Evolutionary conservation across 2,329 filamentous ascomycete species (phyloP).

Genomic region (Trichoderma brevicompactum): DNA sequence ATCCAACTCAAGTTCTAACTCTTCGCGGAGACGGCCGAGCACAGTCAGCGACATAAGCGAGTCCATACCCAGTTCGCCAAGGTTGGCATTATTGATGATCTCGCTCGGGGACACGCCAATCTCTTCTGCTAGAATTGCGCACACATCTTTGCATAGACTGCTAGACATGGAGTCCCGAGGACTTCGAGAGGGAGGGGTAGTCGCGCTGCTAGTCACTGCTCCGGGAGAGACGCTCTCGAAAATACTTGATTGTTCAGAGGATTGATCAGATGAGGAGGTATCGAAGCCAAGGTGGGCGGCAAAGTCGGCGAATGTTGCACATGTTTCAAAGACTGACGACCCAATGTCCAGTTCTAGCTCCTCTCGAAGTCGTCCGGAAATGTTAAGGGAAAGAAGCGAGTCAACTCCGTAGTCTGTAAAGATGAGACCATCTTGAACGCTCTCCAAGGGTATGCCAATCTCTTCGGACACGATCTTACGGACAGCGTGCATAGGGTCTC

Average conservation of each 20-base stretch:
- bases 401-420: conserved; percentile 26
- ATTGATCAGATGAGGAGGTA: not conserved
- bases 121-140: conserved; percentile 26
- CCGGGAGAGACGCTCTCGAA: not conserved
- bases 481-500: conserved; percentile 11
- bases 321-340: conserved; percentile 14
- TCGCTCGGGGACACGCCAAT: conserved; percentile 28
- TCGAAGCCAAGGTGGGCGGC: conserved; percentile 4
- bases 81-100: conserved; percentile 50
- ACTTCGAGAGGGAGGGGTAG: conserved; percentile 12
- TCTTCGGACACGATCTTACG: conserved; percentile 61
- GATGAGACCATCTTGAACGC: conserved; percentile 50
- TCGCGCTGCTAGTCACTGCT: not conserved
- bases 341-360: conserved; percentile 27
- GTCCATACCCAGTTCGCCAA: conserved; percentile 62
- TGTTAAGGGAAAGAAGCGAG: conserved; percentile 27
- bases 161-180: not conserved
- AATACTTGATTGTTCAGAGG: conserved; percentile 8
- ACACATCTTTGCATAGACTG: not conserved
- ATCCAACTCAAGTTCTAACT: conserved; percentile 59
- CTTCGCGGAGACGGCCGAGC: conserved; percentile 59
- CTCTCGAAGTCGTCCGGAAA: conserved; percentile 29
- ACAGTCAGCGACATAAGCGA: conserved; percentile 64
- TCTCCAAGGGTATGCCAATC: conserved; percentile 56
- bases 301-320: conserved; percentile 13